These are phyloP conservation scores for Saccharomycopsis sp. DNA, from an alignment of 805 yeast genomes.

Conservation along the genomic window DNA sequence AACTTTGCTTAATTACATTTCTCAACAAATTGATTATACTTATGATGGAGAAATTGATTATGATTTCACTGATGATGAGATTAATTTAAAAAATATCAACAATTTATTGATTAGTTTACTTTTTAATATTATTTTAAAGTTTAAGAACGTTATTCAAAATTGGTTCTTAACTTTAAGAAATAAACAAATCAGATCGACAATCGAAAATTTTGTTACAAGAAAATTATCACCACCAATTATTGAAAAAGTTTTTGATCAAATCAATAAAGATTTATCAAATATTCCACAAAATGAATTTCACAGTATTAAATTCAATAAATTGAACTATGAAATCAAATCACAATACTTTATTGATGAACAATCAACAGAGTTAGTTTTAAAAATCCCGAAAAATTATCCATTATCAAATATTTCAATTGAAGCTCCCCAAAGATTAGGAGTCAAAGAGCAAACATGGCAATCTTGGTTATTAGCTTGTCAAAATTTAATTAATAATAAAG, in stretches of 20 bases:
- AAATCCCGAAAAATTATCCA: slow-evolving; percentile 70
- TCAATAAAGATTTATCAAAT: slow-evolving; percentile 30
- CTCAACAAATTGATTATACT: slow-evolving; percentile 37
- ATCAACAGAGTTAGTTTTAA: slow-evolving; percentile 65
- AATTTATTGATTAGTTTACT: slow-evolving; percentile 37
- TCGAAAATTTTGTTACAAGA: slow-evolving; percentile 53
- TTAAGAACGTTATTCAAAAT: slow-evolving; percentile 46
- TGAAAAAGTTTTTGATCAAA: slow-evolving; percentile 42
- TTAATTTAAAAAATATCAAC: not conserved
- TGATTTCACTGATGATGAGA: not conserved
- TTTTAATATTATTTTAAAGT: slow-evolving; percentile 36
- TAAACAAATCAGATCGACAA: slow-evolving; percentile 44
- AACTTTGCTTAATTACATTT: slow-evolving; percentile 40
- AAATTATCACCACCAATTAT: slow-evolving; percentile 58
- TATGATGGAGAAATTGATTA: not conserved
- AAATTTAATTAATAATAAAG: slow-evolving; percentile 52
- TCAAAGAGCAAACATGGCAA: slow-evolving; percentile 86
- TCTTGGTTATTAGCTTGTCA: slow-evolving; percentile 93
- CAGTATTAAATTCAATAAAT: slow-evolving; percentile 50
- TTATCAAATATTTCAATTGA: slow-evolving; percentile 61
- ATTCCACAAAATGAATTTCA: slow-evolving; percentile 32
- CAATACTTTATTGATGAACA: slow-evolving; percentile 79
- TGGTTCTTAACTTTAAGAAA: slow-evolving; percentile 72
- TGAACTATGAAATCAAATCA: slow-evolving; percentile 59
- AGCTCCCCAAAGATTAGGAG: slow-evolving; percentile 77